A percentile compares a stretch with the other conserved stretches of the same genome.
phyloP scores from a whole-genome alignment of 768 basidiomycete genomes.

The Coprinopsis sp. region DNA sequence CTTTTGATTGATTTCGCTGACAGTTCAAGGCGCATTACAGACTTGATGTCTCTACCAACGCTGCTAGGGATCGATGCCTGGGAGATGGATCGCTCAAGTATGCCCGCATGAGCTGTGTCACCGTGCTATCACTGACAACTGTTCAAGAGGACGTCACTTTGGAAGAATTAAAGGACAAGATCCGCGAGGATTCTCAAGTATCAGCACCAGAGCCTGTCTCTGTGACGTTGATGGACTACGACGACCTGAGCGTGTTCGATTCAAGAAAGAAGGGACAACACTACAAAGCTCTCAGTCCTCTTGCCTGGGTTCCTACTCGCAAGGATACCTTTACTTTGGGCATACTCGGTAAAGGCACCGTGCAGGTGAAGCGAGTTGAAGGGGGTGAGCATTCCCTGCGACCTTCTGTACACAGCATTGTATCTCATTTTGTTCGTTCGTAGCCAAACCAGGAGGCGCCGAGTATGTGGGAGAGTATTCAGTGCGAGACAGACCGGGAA shows the following conservation, averaged over 20 bases:
- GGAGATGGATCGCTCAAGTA: constrained; percentile 60
- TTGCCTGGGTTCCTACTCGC: constrained; percentile 82
- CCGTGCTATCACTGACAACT: not conserved
- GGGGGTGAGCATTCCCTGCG: constrained; percentile 23
- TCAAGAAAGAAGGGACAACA: constrained; percentile 48
- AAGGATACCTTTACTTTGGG: constrained; percentile 67
- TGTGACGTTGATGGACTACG: constrained; percentile 72
- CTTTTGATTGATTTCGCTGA: constrained; percentile 91
- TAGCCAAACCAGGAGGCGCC: no score
- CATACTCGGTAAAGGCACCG: constrained; percentile 62
- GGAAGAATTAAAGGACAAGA: constrained; percentile 4
- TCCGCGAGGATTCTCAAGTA: not conserved
- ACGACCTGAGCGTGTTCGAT: constrained; percentile 57
- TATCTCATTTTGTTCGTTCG: no score
- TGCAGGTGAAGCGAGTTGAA: constrained; percentile 53
- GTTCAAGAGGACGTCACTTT: not conserved
- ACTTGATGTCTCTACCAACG: constrained; percentile 75
- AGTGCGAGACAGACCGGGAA: no score
- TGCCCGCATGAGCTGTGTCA: constrained; percentile 9
- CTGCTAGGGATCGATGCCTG: constrained; percentile 82
- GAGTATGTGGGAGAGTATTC: no score
- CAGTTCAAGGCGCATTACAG: constrained; percentile 58
- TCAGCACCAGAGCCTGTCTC: constrained; percentile 34
- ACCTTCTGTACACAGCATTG: not conserved
- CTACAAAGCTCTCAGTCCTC: constrained; percentile 49